phyloP scores from a whole-genome alignment of 2,329 filamentous ascomycete species.

The Ceratocystis diversiconidia region DNA sequence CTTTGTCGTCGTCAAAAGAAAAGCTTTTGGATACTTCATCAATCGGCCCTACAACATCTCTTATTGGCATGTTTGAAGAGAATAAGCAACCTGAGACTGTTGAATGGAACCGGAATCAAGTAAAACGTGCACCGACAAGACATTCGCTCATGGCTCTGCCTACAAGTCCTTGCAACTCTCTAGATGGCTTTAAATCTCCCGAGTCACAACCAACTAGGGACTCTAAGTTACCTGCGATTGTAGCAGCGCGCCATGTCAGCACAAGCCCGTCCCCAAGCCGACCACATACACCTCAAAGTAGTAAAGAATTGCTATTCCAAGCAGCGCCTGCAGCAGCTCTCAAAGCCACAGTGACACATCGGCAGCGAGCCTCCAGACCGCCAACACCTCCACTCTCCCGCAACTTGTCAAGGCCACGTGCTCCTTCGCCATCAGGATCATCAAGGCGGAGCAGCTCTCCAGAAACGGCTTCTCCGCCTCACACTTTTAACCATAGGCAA shows the following conservation, averaged over 20 bases:
- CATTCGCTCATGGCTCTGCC: not conserved
- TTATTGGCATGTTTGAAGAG: conserved; percentile 57
- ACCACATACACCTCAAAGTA: conserved; percentile 2
- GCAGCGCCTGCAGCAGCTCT: not conserved
- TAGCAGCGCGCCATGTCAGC: conserved; percentile 10
- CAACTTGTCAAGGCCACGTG: conserved; percentile 14
- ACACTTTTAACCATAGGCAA: conserved; percentile 22
- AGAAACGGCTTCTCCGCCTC: conserved; percentile 22
- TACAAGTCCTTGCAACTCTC: not conserved
- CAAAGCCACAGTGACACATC: not conserved
- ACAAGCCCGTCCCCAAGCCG: conserved; percentile 14
- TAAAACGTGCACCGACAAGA: not conserved
- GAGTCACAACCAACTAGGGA: not conserved
- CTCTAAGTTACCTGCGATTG: not conserved
- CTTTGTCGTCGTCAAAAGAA: not conserved
- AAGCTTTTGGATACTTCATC: conserved; percentile 37
- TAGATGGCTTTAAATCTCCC: not conserved
- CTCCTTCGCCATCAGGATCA: conserved; percentile 24
- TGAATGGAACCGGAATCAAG: not conserved
- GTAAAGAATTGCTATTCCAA: not conserved
- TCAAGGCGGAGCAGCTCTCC: conserved; percentile 22
- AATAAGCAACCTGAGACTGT: conserved; percentile 17
- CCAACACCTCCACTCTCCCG: conserved; percentile 15
- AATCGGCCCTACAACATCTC: conserved; percentile 46
- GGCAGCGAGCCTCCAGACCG: conserved; percentile 15